phyloP scores from a whole-genome alignment of 225 moss, liverwort and hornwort species.

The Bryoerythrophyllum caledonicum region DNA sequence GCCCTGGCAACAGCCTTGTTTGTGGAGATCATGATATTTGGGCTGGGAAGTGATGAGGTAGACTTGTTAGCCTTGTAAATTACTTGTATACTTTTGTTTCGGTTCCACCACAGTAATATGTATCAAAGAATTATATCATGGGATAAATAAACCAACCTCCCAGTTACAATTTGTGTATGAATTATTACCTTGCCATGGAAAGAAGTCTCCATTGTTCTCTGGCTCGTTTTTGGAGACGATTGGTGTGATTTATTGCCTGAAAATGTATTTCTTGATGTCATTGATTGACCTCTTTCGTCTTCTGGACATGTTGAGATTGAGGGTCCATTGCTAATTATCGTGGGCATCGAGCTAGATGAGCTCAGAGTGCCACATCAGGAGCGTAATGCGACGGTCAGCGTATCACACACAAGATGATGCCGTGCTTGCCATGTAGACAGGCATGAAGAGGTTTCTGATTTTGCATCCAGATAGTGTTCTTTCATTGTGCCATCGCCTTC shows the following conservation, averaged over 20 bases:
- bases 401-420: background rate
- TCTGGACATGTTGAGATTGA: background rate
- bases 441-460: background rate
- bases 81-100: conserved; percentile 26
- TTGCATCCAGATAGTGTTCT: background rate
- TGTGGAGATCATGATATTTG: conserved; percentile 28
- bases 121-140: conserved; percentile 19
- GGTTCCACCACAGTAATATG: conserved; percentile 12
- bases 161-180: conserved; percentile 16
- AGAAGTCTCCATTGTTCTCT: background rate
- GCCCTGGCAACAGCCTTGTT: conserved; percentile 7
- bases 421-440: background rate
- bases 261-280: background rate
- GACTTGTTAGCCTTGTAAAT: conserved; percentile 41
- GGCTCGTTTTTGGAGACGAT: background rate
- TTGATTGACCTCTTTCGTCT: background rate
- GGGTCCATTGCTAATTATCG: background rate
- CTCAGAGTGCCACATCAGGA: background rate
- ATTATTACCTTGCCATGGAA: background rate
- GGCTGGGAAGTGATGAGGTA: conserved; percentile 7
- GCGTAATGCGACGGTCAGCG: background rate
- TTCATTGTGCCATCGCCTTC: background rate
- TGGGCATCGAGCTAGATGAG: background rate
- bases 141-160: conserved; percentile 27
- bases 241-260: background rate